Percentiles rank a stretch among this genome's conserved stretches.
Conservation (phyloP, 2,329 filamentous ascomycete species). For the Pseudopithomyces maydicus region DNA sequence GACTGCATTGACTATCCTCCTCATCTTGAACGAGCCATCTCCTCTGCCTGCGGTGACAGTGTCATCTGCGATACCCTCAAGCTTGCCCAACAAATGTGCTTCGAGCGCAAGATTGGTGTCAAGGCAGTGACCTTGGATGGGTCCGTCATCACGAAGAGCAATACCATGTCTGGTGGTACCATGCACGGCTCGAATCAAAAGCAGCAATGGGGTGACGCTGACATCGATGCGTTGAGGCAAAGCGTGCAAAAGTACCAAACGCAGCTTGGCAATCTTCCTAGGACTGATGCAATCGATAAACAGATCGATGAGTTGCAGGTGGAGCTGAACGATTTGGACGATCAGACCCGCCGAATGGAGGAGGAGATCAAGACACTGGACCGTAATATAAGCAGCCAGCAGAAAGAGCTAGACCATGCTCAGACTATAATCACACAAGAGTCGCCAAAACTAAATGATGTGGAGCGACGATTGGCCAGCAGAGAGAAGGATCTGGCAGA, state of each 20-base stretch:
- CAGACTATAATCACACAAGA: constrained; percentile 75
- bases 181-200: constrained; percentile 71
- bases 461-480: constrained; percentile 69
- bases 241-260: constrained; percentile 75
- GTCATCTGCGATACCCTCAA: constrained; percentile 90
- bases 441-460: constrained; percentile 77
- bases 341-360: constrained; percentile 71
- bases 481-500: constrained; percentile 61
- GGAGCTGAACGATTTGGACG: constrained; percentile 79
- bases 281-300: constrained; percentile 72
- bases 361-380: constrained; percentile 79
- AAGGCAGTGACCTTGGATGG: constrained; percentile 95
- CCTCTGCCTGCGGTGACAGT: constrained; percentile 91
- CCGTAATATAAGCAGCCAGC: constrained; percentile 83
- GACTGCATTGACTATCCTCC: constrained; percentile 95
- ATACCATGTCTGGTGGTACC: constrained; percentile 94
- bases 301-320: constrained; percentile 82
- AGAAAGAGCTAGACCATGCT: constrained; percentile 76
- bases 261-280: constrained; percentile 80
- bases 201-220: constrained; percentile 85
- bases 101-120: constrained; percentile 80
- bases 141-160: constrained; percentile 95
- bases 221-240: constrained; percentile 82
- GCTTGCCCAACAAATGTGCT: constrained; percentile 88
- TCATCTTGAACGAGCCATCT: constrained; percentile 87